Evolutionary conservation across 352 stramenopile genomes (phyloP).

Genomic region (Globisporangium lucens): DNA sequence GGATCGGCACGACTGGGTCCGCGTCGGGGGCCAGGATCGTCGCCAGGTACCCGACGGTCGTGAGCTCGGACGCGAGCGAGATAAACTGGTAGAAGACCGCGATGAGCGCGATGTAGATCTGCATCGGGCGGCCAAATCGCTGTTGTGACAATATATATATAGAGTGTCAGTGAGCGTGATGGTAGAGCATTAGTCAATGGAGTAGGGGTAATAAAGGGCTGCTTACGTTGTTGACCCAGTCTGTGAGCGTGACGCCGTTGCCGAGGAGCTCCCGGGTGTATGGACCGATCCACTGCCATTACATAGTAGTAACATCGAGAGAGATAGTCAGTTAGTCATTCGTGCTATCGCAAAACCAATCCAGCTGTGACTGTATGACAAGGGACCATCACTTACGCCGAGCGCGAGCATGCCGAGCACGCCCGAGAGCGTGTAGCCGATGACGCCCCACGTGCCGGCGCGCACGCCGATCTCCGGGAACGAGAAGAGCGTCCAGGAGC

Average conservation of each 20-base stretch:
- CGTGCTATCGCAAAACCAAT: background rate
- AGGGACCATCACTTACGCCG: conserved; percentile 21
- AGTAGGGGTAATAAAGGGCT: background rate
- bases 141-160: conserved; percentile 13
- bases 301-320: background rate
- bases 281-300: conserved; percentile 39
- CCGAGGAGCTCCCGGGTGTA: conserved; percentile 58
- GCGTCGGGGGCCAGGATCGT: conserved; percentile 44
- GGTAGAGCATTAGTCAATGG: background rate
- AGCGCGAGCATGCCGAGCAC: conserved; percentile 57
- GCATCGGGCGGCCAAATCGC: conserved; percentile 63
- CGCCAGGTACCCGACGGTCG: conserved; percentile 52
- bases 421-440: conserved; percentile 70
- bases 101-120: conserved; percentile 63
- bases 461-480: conserved; percentile 75
- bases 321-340: background rate
- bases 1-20: conserved; percentile 53
- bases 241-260: conserved; percentile 69
- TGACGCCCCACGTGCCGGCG: conserved; percentile 69
- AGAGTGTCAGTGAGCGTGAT: background rate
- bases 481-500: conserved; percentile 72
- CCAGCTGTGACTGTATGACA: background rate
- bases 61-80: conserved; percentile 70
- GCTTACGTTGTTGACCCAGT: conserved; percentile 53
- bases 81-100: conserved; percentile 84